Evolutionary conservation across 768 basidiomycete species (phyloP), one percentile per base, ranked within the genome.

Genomic region (Mycena albidolilacea): DNA sequence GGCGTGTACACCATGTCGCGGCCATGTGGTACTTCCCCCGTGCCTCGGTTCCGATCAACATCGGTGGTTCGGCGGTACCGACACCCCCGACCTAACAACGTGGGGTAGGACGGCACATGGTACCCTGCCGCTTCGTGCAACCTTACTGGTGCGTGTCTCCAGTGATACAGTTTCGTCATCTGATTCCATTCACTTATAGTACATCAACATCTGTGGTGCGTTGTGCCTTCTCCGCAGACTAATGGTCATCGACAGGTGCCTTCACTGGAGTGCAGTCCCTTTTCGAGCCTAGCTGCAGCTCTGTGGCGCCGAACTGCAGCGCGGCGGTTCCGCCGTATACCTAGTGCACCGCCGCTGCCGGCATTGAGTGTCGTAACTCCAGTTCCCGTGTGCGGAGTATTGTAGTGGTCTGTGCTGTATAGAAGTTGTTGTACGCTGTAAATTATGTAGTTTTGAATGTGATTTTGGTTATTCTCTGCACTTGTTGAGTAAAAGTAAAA

Each of bases 61-160:
- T 93, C 80, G 84, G 83, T 2, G 23, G 23, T 23, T 23, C 23
- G 23, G 23, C 30, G 60, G n/a, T 41, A 66, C 48, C 19, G 81
- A 81, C 19, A 76, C 84, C 38, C 92, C 92, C 17, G 82, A 88
- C 71, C 92, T 92, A 5, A 78, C 82, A 35, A 77, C 67, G 21
- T 93, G 92, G 92, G 86, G 90, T 48, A 81, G 81, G 15, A 90
- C 92, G 82, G 85, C 77, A 92, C 90, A 17, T 83, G 81, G 77
- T 92, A 90, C 87, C 87, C 91, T 19, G 87, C 90, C 1, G 84
- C 81, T 64, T 78, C 79, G 46, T 93, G 92, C 80, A 80, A 87
- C 76, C 90, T 91, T 8, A 86, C 85, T 92, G 64, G 89, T 86
- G 66, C 61, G 15, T 55, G 71, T 6, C 23, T 23, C 39, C 58